Evolutionary conservation across 2,329 filamentous ascomycete genomes (phyloP).

Genomic region (Cladosporium cucumerinum): DNA sequence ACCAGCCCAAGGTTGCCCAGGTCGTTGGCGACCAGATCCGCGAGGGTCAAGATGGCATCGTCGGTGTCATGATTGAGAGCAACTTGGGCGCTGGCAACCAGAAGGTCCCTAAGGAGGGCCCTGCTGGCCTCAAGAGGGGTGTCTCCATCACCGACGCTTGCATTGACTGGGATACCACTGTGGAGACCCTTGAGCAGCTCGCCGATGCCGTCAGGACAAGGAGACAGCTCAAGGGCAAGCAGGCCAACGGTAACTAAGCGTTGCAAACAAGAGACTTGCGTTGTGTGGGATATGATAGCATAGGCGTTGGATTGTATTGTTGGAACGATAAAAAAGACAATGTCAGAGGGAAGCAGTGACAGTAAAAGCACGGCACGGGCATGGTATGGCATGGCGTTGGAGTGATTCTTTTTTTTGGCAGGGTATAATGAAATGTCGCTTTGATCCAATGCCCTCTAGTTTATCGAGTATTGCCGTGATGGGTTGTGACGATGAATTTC

Average conservation of each 20-base stretch:
- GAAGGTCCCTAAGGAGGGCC: constrained; percentile 86
- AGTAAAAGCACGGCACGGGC: constrained; percentile 4
- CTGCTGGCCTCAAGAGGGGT: constrained; percentile 81
- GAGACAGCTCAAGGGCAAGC: constrained; percentile 46
- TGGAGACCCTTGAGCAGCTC: constrained; percentile 70
- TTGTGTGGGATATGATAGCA: constrained; percentile 2
- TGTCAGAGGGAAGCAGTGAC: constrained; percentile 7
- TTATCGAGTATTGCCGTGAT: neutral
- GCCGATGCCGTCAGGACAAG: constrained; percentile 77
- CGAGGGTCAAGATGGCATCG: constrained; percentile 78
- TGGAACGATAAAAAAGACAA: neutral
- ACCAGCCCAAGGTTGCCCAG: constrained; percentile 90
- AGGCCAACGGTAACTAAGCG: constrained; percentile 20
- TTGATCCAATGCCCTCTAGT: neutral
- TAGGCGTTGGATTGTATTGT: constrained; percentile 8
- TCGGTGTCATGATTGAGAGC: constrained; percentile 99
- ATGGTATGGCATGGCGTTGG: constrained; percentile 10
- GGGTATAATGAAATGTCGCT: constrained; percentile 9
- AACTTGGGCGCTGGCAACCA: constrained; percentile 93
- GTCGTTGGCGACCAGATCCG: constrained; percentile 79
- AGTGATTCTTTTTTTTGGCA: neutral
- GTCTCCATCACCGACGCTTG: constrained; percentile 97
- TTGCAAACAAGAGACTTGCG: neutral
- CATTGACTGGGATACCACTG: constrained; percentile 90
- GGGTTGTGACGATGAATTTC: no score